Evolutionary conservation across 495 filamentous ascomycete species (phyloP), one percentile per base, ranked within the genome.

Genomic region (Xylaria telfairii): DNA sequence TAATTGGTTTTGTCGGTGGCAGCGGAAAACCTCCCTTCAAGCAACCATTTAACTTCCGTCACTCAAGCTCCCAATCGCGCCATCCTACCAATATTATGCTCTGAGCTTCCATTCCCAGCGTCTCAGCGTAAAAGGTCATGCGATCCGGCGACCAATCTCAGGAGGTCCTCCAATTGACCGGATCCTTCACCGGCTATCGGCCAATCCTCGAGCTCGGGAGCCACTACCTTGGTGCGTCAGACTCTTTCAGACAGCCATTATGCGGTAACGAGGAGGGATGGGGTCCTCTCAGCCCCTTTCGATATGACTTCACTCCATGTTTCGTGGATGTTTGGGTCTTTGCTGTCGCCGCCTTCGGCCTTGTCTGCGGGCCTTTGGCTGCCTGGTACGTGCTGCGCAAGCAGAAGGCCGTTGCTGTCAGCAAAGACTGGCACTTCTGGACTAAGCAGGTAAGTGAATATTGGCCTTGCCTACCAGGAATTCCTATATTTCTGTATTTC

Each of bases 351-450:
- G 84, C 87, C 5, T 94, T 88, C 80, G 93, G 96, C 13, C 84
- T 97, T 32, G 42, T 97, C 19, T 83, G 89, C 67, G 96, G 96
- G 51, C 86, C 89, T 32, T 85, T 89, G 12, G 94, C 96, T 3
- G 80, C 95, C 37, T 91, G 90, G 81, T 85, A 97, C 72, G 74
- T 94, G 66, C 49, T 83, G 65, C 78, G 76, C 61, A 81, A 76
- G 71, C 92, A 89, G 82, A 91, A 88, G 74, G 85, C 90, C 39
- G 85, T 86, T 49, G 88, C 87, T 0, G 87, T 96, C 26, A 80
- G 86, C 41, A 96, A 93, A 83, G 91, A 97, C 80, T 97, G 94
- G 95, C 95, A 96, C 78, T 98, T 98, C 79, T 97, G 93, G 84
- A 84, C 89, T 15, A 98, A 98, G 78, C 85, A 97, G 85, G 92